A percentile compares a stretch with the other conserved stretches of the same genome.
Evolutionary conservation across 768 basidiomycete genomes (phyloP).

Genomic region (Tricholoma matsutake): DNA sequence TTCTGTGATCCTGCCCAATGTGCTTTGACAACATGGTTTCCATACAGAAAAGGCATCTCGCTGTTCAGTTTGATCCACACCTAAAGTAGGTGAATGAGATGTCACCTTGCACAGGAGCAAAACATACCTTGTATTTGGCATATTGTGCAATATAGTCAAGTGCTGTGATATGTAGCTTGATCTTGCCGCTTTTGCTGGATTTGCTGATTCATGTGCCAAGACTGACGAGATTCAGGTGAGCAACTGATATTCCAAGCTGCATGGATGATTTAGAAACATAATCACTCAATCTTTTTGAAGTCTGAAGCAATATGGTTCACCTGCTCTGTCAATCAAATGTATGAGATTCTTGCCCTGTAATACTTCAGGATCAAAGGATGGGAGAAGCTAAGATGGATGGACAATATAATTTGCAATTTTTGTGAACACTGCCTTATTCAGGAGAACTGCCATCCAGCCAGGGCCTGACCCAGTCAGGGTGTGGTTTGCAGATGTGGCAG

Average conservation of each 20-base stretch:
- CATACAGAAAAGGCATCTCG: slow-evolving; percentile 99
- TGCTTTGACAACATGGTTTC: slow-evolving; percentile 97
- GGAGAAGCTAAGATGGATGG: slow-evolving; percentile 22
- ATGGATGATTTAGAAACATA: slow-evolving; percentile 96
- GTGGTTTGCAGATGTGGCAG: no score
- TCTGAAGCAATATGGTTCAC: slow-evolving; percentile 95
- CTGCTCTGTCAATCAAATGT: slow-evolving; percentile 90
- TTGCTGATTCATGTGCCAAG: slow-evolving; percentile 98
- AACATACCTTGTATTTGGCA: slow-evolving; percentile 90
- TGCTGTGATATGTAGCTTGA: slow-evolving; percentile 95
- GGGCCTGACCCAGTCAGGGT: no score
- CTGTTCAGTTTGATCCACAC: slow-evolving; percentile 99
- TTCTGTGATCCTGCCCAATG: slow-evolving; percentile 98
- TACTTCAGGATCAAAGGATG: neutral
- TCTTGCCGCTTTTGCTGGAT: slow-evolving; percentile 95
- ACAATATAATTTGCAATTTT: slow-evolving; percentile 98
- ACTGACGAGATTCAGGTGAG: slow-evolving; percentile 87
- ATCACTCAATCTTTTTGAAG: slow-evolving; percentile 90
- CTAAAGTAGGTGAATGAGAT: slow-evolving; percentile 36
- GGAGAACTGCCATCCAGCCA: no score
- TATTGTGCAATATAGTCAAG: slow-evolving; percentile 94
- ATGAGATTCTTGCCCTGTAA: slow-evolving; percentile 91
- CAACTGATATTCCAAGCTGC: slow-evolving; percentile 88
- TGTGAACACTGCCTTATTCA: slow-evolving; percentile 92
- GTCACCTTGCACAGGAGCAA: neutral